Base-by-base conservation (phyloP, 2,329 filamentous ascomycete species). In the Fusarium beomiforme region DNA sequence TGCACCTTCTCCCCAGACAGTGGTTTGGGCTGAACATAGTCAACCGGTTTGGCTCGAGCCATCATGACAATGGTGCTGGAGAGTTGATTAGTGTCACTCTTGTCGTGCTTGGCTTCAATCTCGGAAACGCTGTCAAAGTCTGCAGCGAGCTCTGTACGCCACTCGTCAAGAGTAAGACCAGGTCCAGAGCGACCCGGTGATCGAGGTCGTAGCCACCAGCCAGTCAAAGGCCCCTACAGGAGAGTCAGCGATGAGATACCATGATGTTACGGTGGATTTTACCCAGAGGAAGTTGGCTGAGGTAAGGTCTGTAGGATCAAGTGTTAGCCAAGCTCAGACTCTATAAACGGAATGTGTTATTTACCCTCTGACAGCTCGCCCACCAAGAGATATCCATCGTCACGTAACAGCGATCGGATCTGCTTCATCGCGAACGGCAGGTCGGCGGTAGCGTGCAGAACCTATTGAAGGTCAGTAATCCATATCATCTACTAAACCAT, bases 221-320 rank as follows among this genome's bases (percentile, higher is more conserved):
- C 72, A 31, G 72, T 69, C 60, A 74, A 51, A 2, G 72, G 72
- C 41, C 72, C 72, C 71, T 74, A 33, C 4, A 39, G 21, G 29
- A n/a, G 19, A 46, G 43, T 73, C 42, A 73, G 24, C n/a, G 1
- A 12, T 24, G 11, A 16, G 9, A 14, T 10, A 5, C 2, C 8
- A 36, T 10, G 33, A 37, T 23, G 14, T 46, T 24, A 7, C 0
- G 8, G 3, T 47, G 17, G 23, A 29, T 16, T 62, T 33, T 70
- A 72, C 70, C 71, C 71, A 73, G 13, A 73, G 71, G 54, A 73
- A 73, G 17, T 73, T 73, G n/a, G 71, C 71, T 16, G 71, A 73
- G 47, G 71, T 73, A 9, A 73, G 60, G 3, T 73, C 71, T 73
- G 13, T 6, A 41, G 29, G 34, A 23, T 49, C 1, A 24, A 47